These are phyloP conservation scores for Candida boidinii DNA, from an alignment of 805 yeast species.

Conservation along the genomic window DNA sequence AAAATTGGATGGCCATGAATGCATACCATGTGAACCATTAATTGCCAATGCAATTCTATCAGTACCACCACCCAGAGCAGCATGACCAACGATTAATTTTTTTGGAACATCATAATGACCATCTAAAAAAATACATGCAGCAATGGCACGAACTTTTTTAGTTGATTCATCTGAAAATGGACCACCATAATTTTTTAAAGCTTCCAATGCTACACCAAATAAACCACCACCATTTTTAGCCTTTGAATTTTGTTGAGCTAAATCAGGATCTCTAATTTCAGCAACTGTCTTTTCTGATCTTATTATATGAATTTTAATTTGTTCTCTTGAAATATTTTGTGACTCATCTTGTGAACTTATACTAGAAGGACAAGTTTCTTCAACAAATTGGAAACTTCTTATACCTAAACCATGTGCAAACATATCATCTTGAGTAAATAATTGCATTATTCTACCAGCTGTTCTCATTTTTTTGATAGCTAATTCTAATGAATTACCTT, in stretches of 20 bases:
- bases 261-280: slow-evolving; percentile 67
- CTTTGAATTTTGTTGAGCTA: slow-evolving; percentile 77
- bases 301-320: slow-evolving; percentile 73
- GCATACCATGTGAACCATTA: slow-evolving; percentile 88
- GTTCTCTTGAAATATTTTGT: slow-evolving; percentile 32
- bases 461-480: slow-evolving; percentile 71
- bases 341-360: slow-evolving; percentile 35
- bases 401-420: slow-evolving; percentile 66
- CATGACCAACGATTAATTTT: slow-evolving; percentile 70
- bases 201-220: slow-evolving; percentile 74
- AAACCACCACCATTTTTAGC: slow-evolving; percentile 72
- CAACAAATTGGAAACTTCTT: slow-evolving; percentile 67
- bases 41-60: slow-evolving; percentile 70
- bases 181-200: slow-evolving; percentile 47
- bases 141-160: slow-evolving; percentile 47
- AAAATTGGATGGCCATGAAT: slow-evolving; percentile 84
- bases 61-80: slow-evolving; percentile 89
- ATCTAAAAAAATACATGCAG: slow-evolving; percentile 81
- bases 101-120: slow-evolving; percentile 66
- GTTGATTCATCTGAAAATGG: slow-evolving; percentile 33
- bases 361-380: slow-evolving; percentile 50
- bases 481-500: slow-evolving; percentile 57
- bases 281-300: slow-evolving; percentile 56
- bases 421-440: slow-evolving; percentile 89
- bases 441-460: slow-evolving; percentile 84